Base-by-base conservation (phyloP, 106 monocot species). In the Phalaenopsis equestris region DNA sequence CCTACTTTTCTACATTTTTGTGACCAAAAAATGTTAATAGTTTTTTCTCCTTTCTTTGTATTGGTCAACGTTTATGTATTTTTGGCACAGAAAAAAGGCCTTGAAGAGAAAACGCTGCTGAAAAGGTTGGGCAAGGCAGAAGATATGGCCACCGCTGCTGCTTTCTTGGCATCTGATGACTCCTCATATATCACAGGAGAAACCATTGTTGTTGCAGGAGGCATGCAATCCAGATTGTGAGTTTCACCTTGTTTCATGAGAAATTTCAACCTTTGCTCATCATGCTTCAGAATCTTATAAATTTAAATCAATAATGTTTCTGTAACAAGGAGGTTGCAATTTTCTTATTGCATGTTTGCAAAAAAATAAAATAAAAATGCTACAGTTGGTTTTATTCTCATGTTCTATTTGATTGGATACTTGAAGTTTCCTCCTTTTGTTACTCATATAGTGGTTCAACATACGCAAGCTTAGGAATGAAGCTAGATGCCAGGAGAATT, bases 141-240 rank as follows among this genome's bases (percentile, higher is more conserved):
- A 75, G 98, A 98, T 55, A 98, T 98, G 85, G 94, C 85, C 38
- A 89, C 92, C 37, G 86, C 92, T 18, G 94, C 92, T 19, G 92
- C 92, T 19, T 98, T 98, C 70, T 78, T 98, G 79, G 98, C 94
- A 55, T 98, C 98, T 6, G 89, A 94, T 73, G 94, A 98, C 77
- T 79, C 98, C 14, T 85, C 94, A 43, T 98, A 87, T 80, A 98
- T 98, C 5, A 91, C 98, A 0, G 94, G 89, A 56, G 94, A 98
- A 89, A 98, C 98, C 0, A 83, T 98, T 64, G 94, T 94, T 41
- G 94, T 98, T 74, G 88, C 92, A 12, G 94, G 98, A 57, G 98
- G 98, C 1, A 81, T 80, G 68, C 98, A 84, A 24, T 94, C 98
- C n/a, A 90, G 94, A 55, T 91, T 94, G 14, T 94, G 80, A 82